phyloP scores from a whole-genome alignment of 148 eudicot species.

The Rhododendron simsii region DNA sequence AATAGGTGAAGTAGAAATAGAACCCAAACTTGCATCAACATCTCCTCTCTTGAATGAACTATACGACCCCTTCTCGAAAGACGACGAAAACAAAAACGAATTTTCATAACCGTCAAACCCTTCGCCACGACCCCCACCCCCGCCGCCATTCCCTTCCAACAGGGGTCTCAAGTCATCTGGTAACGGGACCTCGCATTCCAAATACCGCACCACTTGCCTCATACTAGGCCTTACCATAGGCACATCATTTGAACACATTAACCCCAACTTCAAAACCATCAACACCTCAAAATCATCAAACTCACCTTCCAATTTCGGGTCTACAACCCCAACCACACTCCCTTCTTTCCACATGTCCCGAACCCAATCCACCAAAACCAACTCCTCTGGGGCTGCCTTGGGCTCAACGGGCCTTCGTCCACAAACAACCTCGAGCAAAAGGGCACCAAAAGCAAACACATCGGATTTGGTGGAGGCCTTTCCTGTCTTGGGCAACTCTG shows the following conservation, averaged over 20 bases:
- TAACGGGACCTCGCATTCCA: slow-evolving; percentile 5
- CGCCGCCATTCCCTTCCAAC: background rate
- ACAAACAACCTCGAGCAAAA: slow-evolving; percentile 40
- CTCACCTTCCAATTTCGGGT: slow-evolving; percentile 27
- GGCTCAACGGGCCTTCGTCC: slow-evolving; percentile 44
- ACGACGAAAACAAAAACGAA: background rate
- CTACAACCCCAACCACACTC: slow-evolving; percentile 17
- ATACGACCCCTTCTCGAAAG: background rate
- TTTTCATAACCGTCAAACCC: background rate
- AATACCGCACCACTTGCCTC: slow-evolving; percentile 27
- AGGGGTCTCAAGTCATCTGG: slow-evolving; percentile 6
- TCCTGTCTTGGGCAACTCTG: slow-evolving; percentile 44
- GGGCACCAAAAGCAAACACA: slow-evolving; percentile 42
- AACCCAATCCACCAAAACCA: slow-evolving; percentile 31
- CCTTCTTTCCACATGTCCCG: slow-evolving; percentile 23
- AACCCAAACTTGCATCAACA: slow-evolving; percentile 7
- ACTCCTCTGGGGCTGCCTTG: slow-evolving; percentile 23
- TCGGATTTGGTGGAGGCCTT: slow-evolving; percentile 49
- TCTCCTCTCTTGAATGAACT: background rate
- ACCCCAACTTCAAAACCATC: slow-evolving; percentile 37
- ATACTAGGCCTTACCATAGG: slow-evolving; percentile 25
- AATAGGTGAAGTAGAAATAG: slow-evolving; percentile 16
- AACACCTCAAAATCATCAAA: slow-evolving; percentile 19
- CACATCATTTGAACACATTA: slow-evolving; percentile 28
- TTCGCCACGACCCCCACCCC: background rate